Base-by-base conservation (phyloP, 345 rosid genomes). In the Carallia pectinifolia region DNA sequence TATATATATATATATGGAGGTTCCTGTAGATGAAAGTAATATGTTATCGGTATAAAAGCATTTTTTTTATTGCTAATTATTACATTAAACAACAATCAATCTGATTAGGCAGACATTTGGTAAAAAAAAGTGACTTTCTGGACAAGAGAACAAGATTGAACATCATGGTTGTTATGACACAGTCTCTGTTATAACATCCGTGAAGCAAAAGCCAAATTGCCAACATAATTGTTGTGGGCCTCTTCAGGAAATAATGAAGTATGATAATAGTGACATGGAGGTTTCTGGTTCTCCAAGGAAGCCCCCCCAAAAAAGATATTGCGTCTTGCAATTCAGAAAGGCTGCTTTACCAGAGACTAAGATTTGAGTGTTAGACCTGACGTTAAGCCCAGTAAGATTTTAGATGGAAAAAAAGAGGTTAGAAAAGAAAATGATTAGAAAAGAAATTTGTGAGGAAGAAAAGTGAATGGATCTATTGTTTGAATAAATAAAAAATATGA, bases 151-250 rank as follows among this genome's bases (percentile, higher is more conserved):
- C 7, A 62, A 61, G 56, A 36, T 38, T 65, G 73, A 67, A 67
- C 77, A 73, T 74, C 36, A 67, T 64, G 68, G 55, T 6, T 17
- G 44, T 7, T 8, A 75, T 69, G 58, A 39, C 6, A 67, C 48
- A 33, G 30, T 19, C 38, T 13, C 58, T 65, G 68, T 66, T 37
- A 30, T 54, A 72, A 65, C 61, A 71, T 77, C 76, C 85, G 74
- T 81, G 65, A 79, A 80, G 76, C 74, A n/a, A 74, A 85, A 85
- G 81, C 74, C 71, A 79, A 53, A 64, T 78, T 58, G 13, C 2
- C n/a, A 34, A 44, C 36, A n/a, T 62, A 15, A 18, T 34, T 55
- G 48, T 1, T 10, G 47, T 58, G 77, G 63, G 38, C 81, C 62
- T 31, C n/a, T 29, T 6, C 13, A 6, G 1, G 13, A n/a, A 39